phyloP scores from a whole-genome alignment of 108 stramenopile species.

The Chaetoceros muelleri region DNA sequence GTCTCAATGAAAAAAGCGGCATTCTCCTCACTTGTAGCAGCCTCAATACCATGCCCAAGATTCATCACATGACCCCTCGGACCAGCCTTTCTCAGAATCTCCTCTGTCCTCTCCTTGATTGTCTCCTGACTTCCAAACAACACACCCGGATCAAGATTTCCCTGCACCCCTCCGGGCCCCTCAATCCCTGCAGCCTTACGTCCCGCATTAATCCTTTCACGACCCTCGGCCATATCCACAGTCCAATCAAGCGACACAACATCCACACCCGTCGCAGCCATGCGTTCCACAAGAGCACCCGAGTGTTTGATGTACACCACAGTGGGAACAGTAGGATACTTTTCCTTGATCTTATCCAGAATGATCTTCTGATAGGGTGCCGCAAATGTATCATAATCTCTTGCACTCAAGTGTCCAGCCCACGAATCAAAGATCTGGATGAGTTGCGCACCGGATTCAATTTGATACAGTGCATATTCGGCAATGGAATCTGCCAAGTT shows the following conservation, averaged over 20 bases:
- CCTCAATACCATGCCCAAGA: constrained; percentile 97
- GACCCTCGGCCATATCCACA: constrained; percentile 92
- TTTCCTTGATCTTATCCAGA: constrained; percentile 82
- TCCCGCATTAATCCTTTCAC: constrained; percentile 64
- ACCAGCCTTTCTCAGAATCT: constrained; percentile 87
- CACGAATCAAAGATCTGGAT: constrained; percentile 99
- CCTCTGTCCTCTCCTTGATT: constrained; percentile 90
- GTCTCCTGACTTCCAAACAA: constrained; percentile 81
- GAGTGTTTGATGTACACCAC: constrained; percentile 91
- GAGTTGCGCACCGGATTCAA: constrained; percentile 93
- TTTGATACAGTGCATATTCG: constrained; percentile 92
- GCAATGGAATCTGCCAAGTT: constrained; percentile 83
- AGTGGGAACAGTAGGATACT: constrained; percentile 88
- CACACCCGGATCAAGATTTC: constrained; percentile 93
- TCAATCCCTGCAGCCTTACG: constrained; percentile 55
- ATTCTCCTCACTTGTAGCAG: constrained; percentile 90
- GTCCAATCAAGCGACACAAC: constrained; percentile 97
- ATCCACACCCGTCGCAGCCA: constrained; percentile 93
- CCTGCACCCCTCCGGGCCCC: constrained; percentile 79
- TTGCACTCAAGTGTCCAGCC: constrained; percentile 92
- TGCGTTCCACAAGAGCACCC: constrained; percentile 78
- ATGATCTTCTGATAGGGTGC: constrained; percentile 93
- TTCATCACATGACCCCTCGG: constrained; percentile 94
- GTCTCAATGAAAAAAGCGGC: constrained; percentile 93
- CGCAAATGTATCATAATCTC: constrained; percentile 91